Evolutionary conservation across 805 yeast genomes (phyloP).

Genomic region (Myxozyma neglecta): DNA sequence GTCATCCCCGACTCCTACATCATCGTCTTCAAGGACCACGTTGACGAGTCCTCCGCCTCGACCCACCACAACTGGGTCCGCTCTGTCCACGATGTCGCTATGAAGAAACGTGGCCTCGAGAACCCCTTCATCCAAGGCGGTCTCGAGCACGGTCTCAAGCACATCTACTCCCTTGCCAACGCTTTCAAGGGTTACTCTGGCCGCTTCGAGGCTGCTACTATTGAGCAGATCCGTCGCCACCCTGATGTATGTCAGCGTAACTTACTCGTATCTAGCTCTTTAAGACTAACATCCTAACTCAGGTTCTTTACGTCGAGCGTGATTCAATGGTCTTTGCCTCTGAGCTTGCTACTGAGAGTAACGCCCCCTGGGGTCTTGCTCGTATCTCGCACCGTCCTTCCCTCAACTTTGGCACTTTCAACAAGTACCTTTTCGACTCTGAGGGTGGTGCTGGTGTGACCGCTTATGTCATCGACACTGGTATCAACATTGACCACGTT

Average conservation of each 20-base stretch:
- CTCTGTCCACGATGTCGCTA: conserved; percentile 35
- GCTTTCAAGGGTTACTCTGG: conserved; percentile 79
- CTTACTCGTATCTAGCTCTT: not conserved
- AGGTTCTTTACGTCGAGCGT: conserved; percentile 60
- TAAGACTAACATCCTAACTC: not conserved
- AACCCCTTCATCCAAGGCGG: conserved; percentile 36
- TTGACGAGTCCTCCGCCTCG: conserved; percentile 52
- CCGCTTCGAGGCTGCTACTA: conserved; percentile 68
- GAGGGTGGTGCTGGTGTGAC: conserved; percentile 64
- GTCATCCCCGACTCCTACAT: conserved; percentile 70
- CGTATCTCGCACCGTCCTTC: conserved; percentile 65
- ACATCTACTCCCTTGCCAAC: conserved; percentile 58
- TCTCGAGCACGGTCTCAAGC: conserved; percentile 56
- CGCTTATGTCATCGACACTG: conserved; percentile 58
- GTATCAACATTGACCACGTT: conserved; percentile 53
- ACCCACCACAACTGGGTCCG: conserved; percentile 64
- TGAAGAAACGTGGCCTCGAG: conserved; percentile 45
- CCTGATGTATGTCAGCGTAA: conserved; percentile 37
- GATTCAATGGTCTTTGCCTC: conserved; percentile 53
- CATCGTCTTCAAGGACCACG: conserved; percentile 72
- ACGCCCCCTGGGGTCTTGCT: conserved; percentile 76
- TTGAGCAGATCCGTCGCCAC: conserved; percentile 67
- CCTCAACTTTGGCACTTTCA: conserved; percentile 58
- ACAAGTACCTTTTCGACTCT: conserved; percentile 59
- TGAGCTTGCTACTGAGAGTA: conserved; percentile 52